Percentiles rank a stretch among this genome's conserved stretches.
Conservation (phyloP, 2,329 filamentous ascomycete genomes). For the Alternaria brassicae region DNA sequence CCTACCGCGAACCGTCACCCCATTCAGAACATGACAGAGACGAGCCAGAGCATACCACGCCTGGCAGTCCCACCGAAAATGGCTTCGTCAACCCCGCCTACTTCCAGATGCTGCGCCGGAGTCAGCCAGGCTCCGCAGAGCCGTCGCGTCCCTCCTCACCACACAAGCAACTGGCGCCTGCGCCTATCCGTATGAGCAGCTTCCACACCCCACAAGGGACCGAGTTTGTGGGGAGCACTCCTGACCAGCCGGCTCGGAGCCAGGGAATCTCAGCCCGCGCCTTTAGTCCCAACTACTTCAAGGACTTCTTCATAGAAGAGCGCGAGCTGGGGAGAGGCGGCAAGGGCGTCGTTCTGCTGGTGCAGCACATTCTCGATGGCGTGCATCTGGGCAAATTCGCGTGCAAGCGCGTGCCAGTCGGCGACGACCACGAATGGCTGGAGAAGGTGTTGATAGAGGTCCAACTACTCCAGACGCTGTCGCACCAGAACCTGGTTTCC, state of each 20-base stretch:
- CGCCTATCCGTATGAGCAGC: slow-evolving; percentile 34
- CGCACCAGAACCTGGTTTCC: slow-evolving; percentile 92
- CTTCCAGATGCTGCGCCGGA: slow-evolving; percentile 86
- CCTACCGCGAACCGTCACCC: slow-evolving; percentile 60
- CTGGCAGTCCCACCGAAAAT: slow-evolving; percentile 53
- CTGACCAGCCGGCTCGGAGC: slow-evolving; percentile 44
- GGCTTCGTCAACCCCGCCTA: slow-evolving; percentile 90
- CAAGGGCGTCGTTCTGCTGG: slow-evolving; percentile 93
- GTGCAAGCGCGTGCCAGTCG: slow-evolving; percentile 93
- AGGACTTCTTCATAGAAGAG: slow-evolving; percentile 91
- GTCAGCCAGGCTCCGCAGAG: slow-evolving; percentile 60
- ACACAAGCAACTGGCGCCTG: slow-evolving; percentile 53
- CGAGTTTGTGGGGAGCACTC: slow-evolving; percentile 57
- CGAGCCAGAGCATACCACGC: slow-evolving; percentile 42
- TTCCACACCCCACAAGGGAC: slow-evolving; percentile 57
- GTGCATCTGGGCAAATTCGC: slow-evolving; percentile 90
- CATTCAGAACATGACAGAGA: slow-evolving; percentile 42
- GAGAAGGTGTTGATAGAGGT: slow-evolving; percentile 95
- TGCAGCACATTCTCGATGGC: slow-evolving; percentile 88
- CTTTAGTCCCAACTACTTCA: slow-evolving; percentile 92
- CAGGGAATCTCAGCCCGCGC: slow-evolving; percentile 84
- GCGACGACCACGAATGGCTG: slow-evolving; percentile 92
- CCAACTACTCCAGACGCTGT: slow-evolving; percentile 86
- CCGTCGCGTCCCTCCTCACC: slow-evolving; percentile 58
- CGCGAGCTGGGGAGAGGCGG: slow-evolving; percentile 85